These are phyloP conservation scores for Boletus smithii DNA, from an alignment of 1,284 basidiomycete genomes.

Conservation along the genomic window DNA sequence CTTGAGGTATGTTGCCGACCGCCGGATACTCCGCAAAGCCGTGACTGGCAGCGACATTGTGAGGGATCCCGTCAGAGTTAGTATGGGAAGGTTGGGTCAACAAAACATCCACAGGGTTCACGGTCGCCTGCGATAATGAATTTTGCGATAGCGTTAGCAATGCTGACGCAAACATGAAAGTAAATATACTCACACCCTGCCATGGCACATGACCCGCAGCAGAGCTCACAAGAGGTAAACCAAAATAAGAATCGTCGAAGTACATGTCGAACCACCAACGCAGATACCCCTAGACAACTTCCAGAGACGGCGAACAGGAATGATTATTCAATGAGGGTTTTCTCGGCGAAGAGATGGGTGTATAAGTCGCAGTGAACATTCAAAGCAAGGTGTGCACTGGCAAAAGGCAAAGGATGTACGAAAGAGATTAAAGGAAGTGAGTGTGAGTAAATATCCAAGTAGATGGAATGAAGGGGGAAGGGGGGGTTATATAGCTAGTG, in stretches of 20 bases:
- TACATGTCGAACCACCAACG: conserved; percentile 8
- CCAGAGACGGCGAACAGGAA: background rate
- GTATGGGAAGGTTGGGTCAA: background rate
- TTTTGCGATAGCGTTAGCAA: background rate
- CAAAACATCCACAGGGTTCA: conserved; percentile 3
- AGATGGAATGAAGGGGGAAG: background rate
- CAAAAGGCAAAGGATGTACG: background rate
- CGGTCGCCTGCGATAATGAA: background rate
- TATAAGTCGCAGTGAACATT: background rate
- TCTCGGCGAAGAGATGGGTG: background rate
- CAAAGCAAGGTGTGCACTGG: background rate
- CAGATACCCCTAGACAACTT: background rate
- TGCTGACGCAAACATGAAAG: background rate
- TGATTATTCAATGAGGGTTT: background rate
- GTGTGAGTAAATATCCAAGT: background rate
- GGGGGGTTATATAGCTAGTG: background rate
- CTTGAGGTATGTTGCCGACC: background rate
- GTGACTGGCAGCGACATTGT: background rate
- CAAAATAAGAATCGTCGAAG: background rate
- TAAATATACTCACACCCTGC: conserved; percentile 12
- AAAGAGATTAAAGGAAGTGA: no score
- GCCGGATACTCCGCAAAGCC: background rate
- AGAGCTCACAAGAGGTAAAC: background rate
- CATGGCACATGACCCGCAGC: background rate
- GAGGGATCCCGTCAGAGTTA: background rate